Base-by-base conservation (phyloP, 2,329 filamentous ascomycete species). In the Talaromyces amestolkiae region DNA sequence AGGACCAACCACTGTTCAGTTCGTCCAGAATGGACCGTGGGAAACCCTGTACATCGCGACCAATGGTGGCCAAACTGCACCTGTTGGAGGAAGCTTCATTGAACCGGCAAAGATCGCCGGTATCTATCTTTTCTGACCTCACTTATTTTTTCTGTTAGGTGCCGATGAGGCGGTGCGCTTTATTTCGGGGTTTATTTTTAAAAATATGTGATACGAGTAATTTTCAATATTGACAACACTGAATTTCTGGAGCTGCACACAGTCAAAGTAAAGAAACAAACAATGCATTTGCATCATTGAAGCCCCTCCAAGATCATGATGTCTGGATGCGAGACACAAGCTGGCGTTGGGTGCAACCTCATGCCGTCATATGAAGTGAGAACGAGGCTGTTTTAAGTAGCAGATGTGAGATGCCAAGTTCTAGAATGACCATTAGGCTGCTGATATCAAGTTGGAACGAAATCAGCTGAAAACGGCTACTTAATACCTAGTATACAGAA, bases 21-120 rank as follows among this genome's bases (percentile, higher is more conserved):
- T 68, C 61, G 65, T 67, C n/a, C 58, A 65, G 13, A 58, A 58
- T 15, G 66, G 66, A 37, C 53, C 37, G 19, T 56, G 39, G 17
- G 35, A 63, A 58, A 61, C 65, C 31, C 39, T 70, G 49, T 70
- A 67, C 39, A 63, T 70, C 19, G 64, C 69, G 8, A 69, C 69
- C 0, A 67, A 67, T 58, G 66, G 66, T 41, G 66, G 63, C 9
- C 66, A 59, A 37, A 63, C 33, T 24, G 59, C 66, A 8, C 66
- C 66, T 47, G 64, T 67, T 22, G 61, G 58, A 33, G 66, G 66
- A 17, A 65, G 43, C n/a, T 67, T 60, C 33, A 24, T 49, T 9
- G 66, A 67, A 33, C 66, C 66, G 17, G 66, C 66, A 11, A 67
- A 66, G 58, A 61, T 67, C 9, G 63, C 61, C 17, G 54, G 56